These are phyloP conservation scores for Triadica sebifera DNA, from an alignment of 345 rosid species.

Conservation along the genomic window DNA sequence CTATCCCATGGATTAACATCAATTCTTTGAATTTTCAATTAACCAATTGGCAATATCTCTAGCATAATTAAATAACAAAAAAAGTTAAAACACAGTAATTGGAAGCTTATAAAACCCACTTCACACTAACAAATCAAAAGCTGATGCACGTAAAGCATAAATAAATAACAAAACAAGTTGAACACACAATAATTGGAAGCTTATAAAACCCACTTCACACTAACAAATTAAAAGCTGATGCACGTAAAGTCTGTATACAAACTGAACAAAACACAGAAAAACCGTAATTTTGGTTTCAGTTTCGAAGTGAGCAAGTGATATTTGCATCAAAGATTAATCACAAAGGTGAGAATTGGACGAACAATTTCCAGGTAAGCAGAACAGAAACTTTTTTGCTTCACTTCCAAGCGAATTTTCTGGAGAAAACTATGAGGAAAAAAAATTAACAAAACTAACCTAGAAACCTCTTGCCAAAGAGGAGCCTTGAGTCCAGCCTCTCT, in stretches of 20 bases:
- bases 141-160: constrained; percentile 10
- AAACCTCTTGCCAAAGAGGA: constrained; percentile 36
- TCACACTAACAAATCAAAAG: neutral
- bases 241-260: neutral
- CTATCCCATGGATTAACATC: neutral
- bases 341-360: neutral
- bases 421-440: constrained; percentile 3
- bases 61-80: constrained; percentile 10
- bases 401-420: constrained; percentile 1
- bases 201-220: constrained; percentile 5
- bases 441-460: constrained; percentile 22
- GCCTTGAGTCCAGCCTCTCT: constrained; percentile 21
- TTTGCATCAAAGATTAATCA: neutral
- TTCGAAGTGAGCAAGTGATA: neutral
- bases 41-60: constrained; percentile 18
- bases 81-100: neutral
- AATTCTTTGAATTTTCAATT: constrained; percentile 1
- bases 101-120: constrained; percentile 1
- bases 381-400: neutral
- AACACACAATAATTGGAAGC: neutral
- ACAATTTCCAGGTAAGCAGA: constrained; percentile 10
- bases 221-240: neutral
- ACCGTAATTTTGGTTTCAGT: neutral
- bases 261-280: neutral
- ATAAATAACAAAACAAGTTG: neutral